Evolutionary conservation across 1,139 yeast genomes (phyloP), one percentile per base, ranked within the genome.

Genomic region (Suhomyces chickasaworum): DNA sequence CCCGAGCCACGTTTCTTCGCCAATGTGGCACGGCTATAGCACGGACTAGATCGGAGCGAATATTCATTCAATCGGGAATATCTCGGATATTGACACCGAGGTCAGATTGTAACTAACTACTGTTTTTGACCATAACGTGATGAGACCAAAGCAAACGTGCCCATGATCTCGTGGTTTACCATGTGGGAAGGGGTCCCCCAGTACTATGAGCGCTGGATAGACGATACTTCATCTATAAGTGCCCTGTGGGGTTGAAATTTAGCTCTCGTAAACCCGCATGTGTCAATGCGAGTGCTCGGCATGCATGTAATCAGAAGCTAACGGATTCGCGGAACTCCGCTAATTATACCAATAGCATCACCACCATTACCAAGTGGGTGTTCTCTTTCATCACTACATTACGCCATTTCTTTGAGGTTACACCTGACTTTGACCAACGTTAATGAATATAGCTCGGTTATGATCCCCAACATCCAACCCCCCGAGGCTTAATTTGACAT

Each of bases 211-310:
- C 32, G 9, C 32, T 13, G 32, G 8, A 15, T 13, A n/a, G 32
- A 29, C 17, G 32, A 17, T 29, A n/a, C 32, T 29, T 29, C 17
- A 29, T 29, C 32, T 29, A 29, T 29, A 25, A 9, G 7, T 29
- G 7, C 17, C 15, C 17, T 29, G 32, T 17, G 32, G 32, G 32
- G 32, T n/a, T 13, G 16, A 13, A 13, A 9, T 15, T 13, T n/a
- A 29, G 17, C 32, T 13, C 32, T 29, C 32, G 32, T 29, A 29
- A 29, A 29, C 32, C 32, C 32, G 32, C 32, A 29, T 29, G 32
- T 29, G 32, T 29, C 32, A 29, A 29, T 29, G 32, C 17, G 32
- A n/a, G 15, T 29, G 13, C 17, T 29, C 32, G 32, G 32, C 32
- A 13, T 15, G 32, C 32, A 29, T 29, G 32, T 9, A 29, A 13